Evolutionary conservation across 2,329 filamentous ascomycete species (phyloP).

Genomic region (Diaporthe vexans): DNA sequence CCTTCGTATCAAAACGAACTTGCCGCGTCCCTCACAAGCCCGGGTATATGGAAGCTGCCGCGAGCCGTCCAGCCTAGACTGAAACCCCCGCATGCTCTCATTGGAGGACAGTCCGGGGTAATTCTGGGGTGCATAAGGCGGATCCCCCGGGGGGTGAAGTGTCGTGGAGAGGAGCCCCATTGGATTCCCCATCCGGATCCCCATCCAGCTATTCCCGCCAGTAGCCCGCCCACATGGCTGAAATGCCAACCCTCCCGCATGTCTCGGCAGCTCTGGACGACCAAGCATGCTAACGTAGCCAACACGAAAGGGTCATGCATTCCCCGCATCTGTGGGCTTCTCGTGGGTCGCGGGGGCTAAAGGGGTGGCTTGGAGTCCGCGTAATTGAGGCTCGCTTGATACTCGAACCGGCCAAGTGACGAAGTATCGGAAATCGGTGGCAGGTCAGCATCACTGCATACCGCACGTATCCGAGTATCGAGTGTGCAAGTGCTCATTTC

Average conservation of each 20-base stretch:
- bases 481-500: background rate
- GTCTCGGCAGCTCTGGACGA: slow-evolving; percentile 17
- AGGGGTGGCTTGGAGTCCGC: slow-evolving; percentile 28
- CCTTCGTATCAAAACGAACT: background rate
- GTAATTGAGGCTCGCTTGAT: slow-evolving; percentile 30
- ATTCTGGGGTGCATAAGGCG: slow-evolving; percentile 34
- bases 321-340: slow-evolving; percentile 16
- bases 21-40: background rate
- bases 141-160: slow-evolving; percentile 15
- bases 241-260: slow-evolving; percentile 13
- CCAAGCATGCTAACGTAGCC: slow-evolving; percentile 15
- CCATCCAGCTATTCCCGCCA: background rate
- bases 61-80: slow-evolving; percentile 18
- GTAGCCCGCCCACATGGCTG: slow-evolving; percentile 3
- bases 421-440: slow-evolving; percentile 23
- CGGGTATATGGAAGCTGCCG: slow-evolving; percentile 28
- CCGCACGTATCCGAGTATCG: background rate
- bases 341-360: slow-evolving; percentile 28
- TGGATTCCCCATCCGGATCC: background rate
- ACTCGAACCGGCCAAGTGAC: slow-evolving; percentile 18
- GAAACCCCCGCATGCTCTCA: slow-evolving; percentile 28
- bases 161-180: background rate
- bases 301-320: slow-evolving; percentile 25
- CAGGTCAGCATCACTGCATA: background rate
- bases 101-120: slow-evolving; percentile 40